Evolutionary conservation across 371 early-diverging fungal genomes (phyloP).

Genomic region (Conidiobolus incongruus): DNA sequence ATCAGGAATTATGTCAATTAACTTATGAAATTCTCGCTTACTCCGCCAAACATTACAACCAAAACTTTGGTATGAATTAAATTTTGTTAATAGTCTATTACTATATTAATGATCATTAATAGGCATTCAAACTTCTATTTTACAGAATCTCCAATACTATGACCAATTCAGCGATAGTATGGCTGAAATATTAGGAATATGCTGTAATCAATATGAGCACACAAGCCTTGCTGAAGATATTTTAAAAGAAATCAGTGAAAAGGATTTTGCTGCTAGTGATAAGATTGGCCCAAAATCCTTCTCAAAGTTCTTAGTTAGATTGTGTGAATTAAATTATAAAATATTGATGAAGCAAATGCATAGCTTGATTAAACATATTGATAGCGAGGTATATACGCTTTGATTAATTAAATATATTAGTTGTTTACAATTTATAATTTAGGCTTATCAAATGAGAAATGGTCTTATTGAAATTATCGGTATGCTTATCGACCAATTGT

Average conservation of each 20-base stretch:
- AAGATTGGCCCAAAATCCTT: slow-evolving; percentile 59
- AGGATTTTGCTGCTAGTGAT: slow-evolving; percentile 31
- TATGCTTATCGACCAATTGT: slow-evolving; percentile 41
- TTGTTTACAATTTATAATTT: neutral
- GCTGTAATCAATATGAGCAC: slow-evolving; percentile 36
- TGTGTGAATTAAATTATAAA: slow-evolving; percentile 65
- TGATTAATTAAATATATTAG: too few relatives aligned
- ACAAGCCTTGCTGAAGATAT: slow-evolving; percentile 58
- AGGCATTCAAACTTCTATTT: slow-evolving; percentile 50
- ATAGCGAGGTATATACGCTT: slow-evolving; percentile 51
- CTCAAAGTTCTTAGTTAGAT: slow-evolving; percentile 47
- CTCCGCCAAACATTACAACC: slow-evolving; percentile 46
- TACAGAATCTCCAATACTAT: slow-evolving; percentile 76
- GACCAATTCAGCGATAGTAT: slow-evolving; percentile 80
- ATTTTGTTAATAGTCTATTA: neutral
- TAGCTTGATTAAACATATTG: slow-evolving; percentile 54
- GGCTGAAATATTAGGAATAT: slow-evolving; percentile 56
- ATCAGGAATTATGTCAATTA: slow-evolving; percentile 7
- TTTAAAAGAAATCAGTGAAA: slow-evolving; percentile 19
- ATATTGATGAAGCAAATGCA: slow-evolving; percentile 67
- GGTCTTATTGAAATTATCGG: slow-evolving; percentile 75
- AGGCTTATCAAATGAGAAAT: slow-evolving; percentile 64
- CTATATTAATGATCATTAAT: slow-evolving; percentile 10
- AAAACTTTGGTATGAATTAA: slow-evolving; percentile 29
- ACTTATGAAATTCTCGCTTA: slow-evolving; percentile 11